These are phyloP conservation scores for Phaseolus coccineus DNA, from an alignment of 331 rosid genomes.

Conservation along the genomic window DNA sequence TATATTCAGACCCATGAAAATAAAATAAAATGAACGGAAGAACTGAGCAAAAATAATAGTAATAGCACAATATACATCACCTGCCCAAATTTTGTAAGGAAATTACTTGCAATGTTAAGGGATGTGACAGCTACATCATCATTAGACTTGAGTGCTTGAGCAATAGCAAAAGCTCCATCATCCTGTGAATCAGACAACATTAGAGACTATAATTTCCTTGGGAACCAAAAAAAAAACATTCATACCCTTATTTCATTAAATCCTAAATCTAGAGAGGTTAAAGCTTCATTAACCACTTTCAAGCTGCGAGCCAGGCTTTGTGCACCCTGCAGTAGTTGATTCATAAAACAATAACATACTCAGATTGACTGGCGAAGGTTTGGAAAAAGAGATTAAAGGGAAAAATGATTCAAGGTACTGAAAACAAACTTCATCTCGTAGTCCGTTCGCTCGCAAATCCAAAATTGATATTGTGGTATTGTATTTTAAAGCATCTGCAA, in stretches of 20 bases:
- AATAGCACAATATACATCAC: slow-evolving; percentile 46
- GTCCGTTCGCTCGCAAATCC: slow-evolving; percentile 93
- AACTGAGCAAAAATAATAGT: neutral
- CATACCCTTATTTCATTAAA: slow-evolving; percentile 97
- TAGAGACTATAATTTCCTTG: slow-evolving; percentile 25
- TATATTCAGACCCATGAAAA: slow-evolving; percentile 34
- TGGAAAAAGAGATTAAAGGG: neutral
- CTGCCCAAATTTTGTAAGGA: slow-evolving; percentile 97
- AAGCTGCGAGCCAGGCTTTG: slow-evolving; percentile 93
- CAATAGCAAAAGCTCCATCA: slow-evolving; percentile 97
- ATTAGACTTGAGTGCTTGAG: slow-evolving; percentile 96
- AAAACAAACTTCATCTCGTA: slow-evolving; percentile 83
- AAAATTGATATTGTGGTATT: slow-evolving; percentile 81
- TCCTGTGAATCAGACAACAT: slow-evolving; percentile 62
- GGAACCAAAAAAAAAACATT: slow-evolving; percentile 6
- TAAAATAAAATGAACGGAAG: neutral
- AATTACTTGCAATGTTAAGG: slow-evolving; percentile 81
- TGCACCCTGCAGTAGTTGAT: slow-evolving; percentile 79
- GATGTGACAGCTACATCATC: slow-evolving; percentile 85
- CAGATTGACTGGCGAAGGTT: slow-evolving; percentile 32
- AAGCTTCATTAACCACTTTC: slow-evolving; percentile 97
- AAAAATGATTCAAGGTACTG: slow-evolving; percentile 7
- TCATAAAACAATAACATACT: slow-evolving; percentile 29
- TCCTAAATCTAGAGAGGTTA: slow-evolving; percentile 87
- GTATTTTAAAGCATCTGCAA: slow-evolving; percentile 90